Evolutionary conservation across 306 rosid species (phyloP), one percentile per base, ranked within the genome.

Genomic region (Pyrus betulifolia): DNA sequence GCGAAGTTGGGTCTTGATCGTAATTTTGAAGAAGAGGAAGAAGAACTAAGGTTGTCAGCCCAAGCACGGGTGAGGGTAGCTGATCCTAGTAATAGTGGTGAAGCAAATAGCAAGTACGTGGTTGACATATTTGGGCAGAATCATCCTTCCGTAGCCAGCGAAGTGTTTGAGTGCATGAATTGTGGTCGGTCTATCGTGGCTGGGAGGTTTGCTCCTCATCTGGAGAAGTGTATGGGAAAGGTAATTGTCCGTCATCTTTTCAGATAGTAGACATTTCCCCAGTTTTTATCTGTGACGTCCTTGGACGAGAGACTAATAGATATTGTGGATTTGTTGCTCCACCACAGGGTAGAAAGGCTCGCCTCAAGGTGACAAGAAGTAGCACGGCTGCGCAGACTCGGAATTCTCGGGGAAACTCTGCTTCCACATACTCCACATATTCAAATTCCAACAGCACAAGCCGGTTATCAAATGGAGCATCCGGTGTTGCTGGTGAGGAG

Each of bases 221-320:
- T 96, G 76, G 99, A 96, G 81, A 96, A 96, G 87, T 96, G 99
- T 88, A 96, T 96, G 99, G 99, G 99, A 68, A 96, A 93, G 99
- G 99, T 96, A 76, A 75, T 55, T 73, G 60, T 74, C 75, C 73
- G 68, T 67, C 62, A 69, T 30, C 61, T 51, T 5, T 51, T 22
- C 65, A 27, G 63, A 12, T 45, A 40, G 22, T 61, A 33, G 69
- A 55, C 70, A 57, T 27, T 28, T 58, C 25, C 40, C 49, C 51
- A 17, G 51, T 69, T 38, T 58, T 69, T 12, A 7, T 35, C 5
- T 49, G 19, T 62, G 17, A 25, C 4, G 30, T 11, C 63, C 63
- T 58, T 58, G 13, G 22, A 58, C 6, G 7, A 58, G 77, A 25
- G 21, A 33, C 33, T 70, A 46, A 21, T 25, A 6, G 18, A n/a